phyloP scores from a whole-genome alignment of 2,329 filamentous ascomycete species.

The Basipetospora chlamydospora region DNA sequence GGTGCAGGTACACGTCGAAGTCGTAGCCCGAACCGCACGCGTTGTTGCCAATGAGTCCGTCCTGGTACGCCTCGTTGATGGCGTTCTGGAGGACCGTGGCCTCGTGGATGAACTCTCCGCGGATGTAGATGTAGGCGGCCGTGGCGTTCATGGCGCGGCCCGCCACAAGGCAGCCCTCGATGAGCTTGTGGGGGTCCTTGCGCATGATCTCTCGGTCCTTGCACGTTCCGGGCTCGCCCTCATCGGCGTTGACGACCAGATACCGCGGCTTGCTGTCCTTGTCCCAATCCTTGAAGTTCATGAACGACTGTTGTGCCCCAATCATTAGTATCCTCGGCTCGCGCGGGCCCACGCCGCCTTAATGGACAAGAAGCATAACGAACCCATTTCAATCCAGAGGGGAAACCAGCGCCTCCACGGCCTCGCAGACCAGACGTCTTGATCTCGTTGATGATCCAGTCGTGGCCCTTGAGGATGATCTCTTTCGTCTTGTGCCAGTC shows the following conservation, averaged over 20 bases:
- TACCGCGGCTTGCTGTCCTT: conserved; percentile 94
- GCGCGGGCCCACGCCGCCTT: no score
- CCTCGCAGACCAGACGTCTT: conserved; percentile 93
- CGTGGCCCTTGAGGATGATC: conserved; percentile 85
- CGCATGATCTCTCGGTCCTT: conserved; percentile 99
- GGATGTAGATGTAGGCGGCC: conserved; percentile 98
- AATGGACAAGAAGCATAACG: conserved; percentile 17
- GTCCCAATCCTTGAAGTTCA: conserved; percentile 99
- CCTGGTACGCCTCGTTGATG: conserved; percentile 95
- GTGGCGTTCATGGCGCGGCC: conserved; percentile 98
- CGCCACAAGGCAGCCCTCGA: conserved; percentile 92
- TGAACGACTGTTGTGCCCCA: conserved; percentile 59
- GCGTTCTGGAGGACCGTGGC: conserved; percentile 84
- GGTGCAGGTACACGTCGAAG: conserved; percentile 94
- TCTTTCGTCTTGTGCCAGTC: conserved; percentile 99
- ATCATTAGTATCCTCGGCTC: no score
- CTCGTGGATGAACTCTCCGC: conserved; percentile 95
- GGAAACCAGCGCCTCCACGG: conserved; percentile 93
- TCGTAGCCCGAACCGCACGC: conserved; percentile 94
- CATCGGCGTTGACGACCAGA: conserved; percentile 94
- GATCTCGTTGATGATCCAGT: conserved; percentile 97
- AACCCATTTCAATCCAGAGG: conserved; percentile 98
- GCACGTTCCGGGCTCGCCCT: conserved; percentile 97
- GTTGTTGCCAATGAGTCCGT: conserved; percentile 93
- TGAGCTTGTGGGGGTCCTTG: conserved; percentile 97